A percentile compares a stretch with the other conserved stretches of the same genome.
phyloP scores from a whole-genome alignment of 2,329 filamentous ascomycete species.

The Chalaropsis ovoidea region DNA sequence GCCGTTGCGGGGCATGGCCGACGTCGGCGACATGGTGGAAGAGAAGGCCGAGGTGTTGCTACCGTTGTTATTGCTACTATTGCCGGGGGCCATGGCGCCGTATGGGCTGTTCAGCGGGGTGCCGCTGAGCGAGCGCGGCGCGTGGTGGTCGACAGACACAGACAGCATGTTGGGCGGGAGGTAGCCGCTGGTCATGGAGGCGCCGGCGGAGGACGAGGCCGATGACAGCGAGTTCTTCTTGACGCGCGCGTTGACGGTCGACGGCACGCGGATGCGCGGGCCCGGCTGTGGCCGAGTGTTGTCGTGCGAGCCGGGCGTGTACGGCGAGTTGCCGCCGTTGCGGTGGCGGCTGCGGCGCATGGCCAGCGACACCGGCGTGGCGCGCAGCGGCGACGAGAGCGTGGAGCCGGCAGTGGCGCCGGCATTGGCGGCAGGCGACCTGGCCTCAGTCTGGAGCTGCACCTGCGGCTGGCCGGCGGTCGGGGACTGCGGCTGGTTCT shows the following conservation, averaged over 20 bases:
- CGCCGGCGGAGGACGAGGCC: background rate
- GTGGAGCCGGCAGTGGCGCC: background rate
- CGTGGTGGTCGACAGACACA: constrained; percentile 4
- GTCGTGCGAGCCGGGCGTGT: background rate
- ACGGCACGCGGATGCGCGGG: constrained; percentile 11
- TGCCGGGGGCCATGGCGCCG: background rate
- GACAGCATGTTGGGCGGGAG: background rate
- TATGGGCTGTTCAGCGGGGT: constrained; percentile 8
- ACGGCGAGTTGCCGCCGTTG: background rate
- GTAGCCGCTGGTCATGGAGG: background rate
- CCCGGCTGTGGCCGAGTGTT: background rate
- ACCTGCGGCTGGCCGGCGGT: background rate
- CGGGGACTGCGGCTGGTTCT: background rate
- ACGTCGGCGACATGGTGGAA: constrained; percentile 1
- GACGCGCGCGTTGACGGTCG: background rate
- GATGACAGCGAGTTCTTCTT: constrained; percentile 11
- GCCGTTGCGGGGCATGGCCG: constrained; percentile 5
- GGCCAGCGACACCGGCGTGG: constrained; percentile 25
- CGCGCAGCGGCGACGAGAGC: constrained; percentile 29
- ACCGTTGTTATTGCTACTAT: background rate
- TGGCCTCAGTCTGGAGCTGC: background rate
- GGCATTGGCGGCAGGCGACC: background rate
- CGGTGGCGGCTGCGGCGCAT: constrained; percentile 21
- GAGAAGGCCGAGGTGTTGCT: background rate
- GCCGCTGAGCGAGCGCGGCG: background rate